Evolutionary conservation across 495 filamentous ascomycete genomes (phyloP).

Genomic region (Aspergillus olivimuriae): DNA sequence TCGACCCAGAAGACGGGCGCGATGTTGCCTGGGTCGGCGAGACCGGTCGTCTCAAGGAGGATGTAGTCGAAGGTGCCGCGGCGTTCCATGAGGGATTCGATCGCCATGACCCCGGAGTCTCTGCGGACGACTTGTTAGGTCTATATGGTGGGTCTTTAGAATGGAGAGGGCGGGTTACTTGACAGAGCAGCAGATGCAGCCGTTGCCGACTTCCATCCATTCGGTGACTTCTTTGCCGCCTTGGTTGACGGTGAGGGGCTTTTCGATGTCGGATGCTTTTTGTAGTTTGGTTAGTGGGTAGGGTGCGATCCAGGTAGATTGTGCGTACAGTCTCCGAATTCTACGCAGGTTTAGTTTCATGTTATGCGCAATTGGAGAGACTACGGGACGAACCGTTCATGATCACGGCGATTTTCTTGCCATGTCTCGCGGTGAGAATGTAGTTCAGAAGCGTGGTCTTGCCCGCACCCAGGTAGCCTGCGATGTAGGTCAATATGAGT

Average conservation of each 20-base stretch:
- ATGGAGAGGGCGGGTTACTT: conserved; percentile 50
- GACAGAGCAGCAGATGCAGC: conserved; percentile 97
- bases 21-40: conserved; percentile 93
- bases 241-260: conserved; percentile 81
- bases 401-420: conserved; percentile 96
- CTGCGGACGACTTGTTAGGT: conserved; percentile 32
- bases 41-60: conserved; percentile 89
- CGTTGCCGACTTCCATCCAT: conserved; percentile 94
- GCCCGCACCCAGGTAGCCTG: conserved; percentile 84
- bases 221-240: conserved; percentile 82
- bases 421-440: conserved; percentile 87
- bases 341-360: conserved; percentile 32
- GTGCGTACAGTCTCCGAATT: conserved; percentile 86
- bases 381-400: conserved; percentile 64
- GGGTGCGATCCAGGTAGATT: not conserved
- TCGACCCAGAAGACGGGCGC: conserved; percentile 97
- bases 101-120: conserved; percentile 85
- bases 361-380: not conserved
- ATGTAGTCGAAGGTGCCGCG: conserved; percentile 97
- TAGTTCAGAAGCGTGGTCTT: conserved; percentile 96
- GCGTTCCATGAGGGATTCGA: conserved; percentile 93
- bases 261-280: conserved; percentile 86
- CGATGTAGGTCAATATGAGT: not conserved
- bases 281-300: not conserved
- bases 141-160: not conserved